phyloP scores from a whole-genome alignment of 2,329 filamentous ascomycete species.

The Fusarium newnesense region DNA sequence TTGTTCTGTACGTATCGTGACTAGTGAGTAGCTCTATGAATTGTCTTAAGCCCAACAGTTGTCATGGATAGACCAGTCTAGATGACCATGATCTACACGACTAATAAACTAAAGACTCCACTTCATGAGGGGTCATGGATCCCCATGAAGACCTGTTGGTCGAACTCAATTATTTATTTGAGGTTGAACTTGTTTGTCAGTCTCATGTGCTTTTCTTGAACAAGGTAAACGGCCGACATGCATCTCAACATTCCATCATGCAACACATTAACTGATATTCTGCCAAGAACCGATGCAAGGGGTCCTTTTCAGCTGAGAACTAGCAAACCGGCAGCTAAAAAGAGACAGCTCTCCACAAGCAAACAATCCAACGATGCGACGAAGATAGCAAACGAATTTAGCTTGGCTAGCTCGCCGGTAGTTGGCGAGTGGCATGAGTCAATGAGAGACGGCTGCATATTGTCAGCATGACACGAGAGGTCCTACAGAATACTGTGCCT shows the following conservation, averaged over 20 bases:
- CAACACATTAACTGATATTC: neutral
- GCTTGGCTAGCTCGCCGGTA: conserved; percentile 1
- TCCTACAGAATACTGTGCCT: conserved; percentile 2
- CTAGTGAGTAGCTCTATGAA: neutral
- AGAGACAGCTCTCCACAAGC: neutral
- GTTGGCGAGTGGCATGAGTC: neutral
- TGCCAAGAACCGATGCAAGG: conserved; percentile 15
- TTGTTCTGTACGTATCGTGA: neutral
- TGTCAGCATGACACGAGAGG: conserved; percentile 12
- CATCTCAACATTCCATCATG: neutral
- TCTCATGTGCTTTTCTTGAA: neutral
- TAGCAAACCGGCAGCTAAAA: conserved; percentile 7
- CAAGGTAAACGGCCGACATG: conserved; percentile 1
- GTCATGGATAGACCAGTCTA: neutral
- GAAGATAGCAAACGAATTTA: neutral
- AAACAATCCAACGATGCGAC: neutral
- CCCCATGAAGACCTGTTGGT: neutral
- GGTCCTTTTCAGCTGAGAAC: conserved; percentile 3
- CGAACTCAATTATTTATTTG: neutral
- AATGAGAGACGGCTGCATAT: neutral
- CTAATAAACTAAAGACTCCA: conserved; percentile 1
- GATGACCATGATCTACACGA: conserved; percentile 14
- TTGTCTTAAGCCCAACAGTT: neutral
- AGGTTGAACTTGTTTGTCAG: neutral
- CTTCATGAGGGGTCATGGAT: neutral